A percentile compares a stretch with the other conserved stretches of the same genome.
Evolutionary conservation across 2,329 filamentous ascomycete genomes (phyloP).

Genomic region (Colletotrichum zoysiae): DNA sequence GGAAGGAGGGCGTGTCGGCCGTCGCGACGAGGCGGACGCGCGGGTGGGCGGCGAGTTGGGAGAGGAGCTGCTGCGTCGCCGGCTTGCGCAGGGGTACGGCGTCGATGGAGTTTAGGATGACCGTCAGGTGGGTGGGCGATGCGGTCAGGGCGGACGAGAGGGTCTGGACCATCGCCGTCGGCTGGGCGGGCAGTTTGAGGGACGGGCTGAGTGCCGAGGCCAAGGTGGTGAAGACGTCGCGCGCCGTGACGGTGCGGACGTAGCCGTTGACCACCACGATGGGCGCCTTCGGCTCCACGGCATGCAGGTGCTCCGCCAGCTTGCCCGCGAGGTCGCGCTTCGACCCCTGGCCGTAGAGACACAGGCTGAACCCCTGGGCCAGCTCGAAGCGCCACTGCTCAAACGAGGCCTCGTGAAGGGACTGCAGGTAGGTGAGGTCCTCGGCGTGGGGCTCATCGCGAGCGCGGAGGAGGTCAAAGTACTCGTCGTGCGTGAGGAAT

Average conservation of each 20-base stretch:
- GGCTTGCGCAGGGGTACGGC: slow-evolving; percentile 79
- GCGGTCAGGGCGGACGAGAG: slow-evolving; percentile 72
- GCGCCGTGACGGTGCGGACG: slow-evolving; percentile 71
- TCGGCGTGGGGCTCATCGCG: slow-evolving; percentile 76
- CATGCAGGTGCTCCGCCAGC: slow-evolving; percentile 80
- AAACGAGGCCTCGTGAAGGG: slow-evolving; percentile 84
- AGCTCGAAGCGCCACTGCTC: slow-evolving; percentile 95
- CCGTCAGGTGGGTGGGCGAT: slow-evolving; percentile 64
- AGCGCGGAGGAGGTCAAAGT: slow-evolving; percentile 77
- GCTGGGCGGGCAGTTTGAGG: slow-evolving; percentile 69
- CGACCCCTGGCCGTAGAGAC: slow-evolving; percentile 92
- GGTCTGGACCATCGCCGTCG: slow-evolving; percentile 75
- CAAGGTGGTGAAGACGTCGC: slow-evolving; percentile 78
- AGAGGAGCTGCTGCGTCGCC: slow-evolving; percentile 77
- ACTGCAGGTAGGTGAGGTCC: slow-evolving; percentile 78
- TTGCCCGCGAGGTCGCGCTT: slow-evolving; percentile 81
- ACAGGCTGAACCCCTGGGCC: slow-evolving; percentile 86
- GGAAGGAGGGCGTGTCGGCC: slow-evolving; percentile 88
- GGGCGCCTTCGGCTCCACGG: slow-evolving; percentile 61
- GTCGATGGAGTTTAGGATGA: slow-evolving; percentile 91
- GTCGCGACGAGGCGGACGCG: slow-evolving; percentile 81
- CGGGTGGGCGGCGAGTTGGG: slow-evolving; percentile 80
- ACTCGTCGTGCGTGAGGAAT: slow-evolving; percentile 91
- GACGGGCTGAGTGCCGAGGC: slow-evolving; percentile 70
- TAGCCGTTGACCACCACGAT: slow-evolving; percentile 94